Percentiles rank a stretch among this genome's conserved stretches.
These are phyloP conservation scores for Kalanchoe fedtschenkoi DNA, from an alignment of 164 flowering plant genomes.

Conservation along the genomic window DNA sequence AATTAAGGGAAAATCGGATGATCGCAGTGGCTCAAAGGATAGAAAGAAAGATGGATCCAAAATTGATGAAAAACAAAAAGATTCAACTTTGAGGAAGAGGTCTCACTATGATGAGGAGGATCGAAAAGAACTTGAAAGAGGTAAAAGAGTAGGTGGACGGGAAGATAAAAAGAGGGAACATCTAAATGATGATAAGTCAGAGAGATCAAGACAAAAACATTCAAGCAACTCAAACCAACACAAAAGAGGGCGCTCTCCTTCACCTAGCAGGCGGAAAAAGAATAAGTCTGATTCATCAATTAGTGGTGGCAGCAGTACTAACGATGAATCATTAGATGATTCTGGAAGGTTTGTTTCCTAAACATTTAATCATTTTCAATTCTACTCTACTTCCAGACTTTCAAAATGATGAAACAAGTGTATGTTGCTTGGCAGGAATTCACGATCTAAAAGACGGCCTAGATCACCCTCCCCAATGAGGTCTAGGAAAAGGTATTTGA, in stretches of 20 bases:
- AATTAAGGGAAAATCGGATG: conserved; percentile 33
- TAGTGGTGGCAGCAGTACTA: conserved; percentile 32
- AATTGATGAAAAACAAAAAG: conserved; percentile 31
- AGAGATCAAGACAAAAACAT: conserved; percentile 38
- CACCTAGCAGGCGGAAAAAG: conserved; percentile 43
- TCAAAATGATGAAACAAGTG: neutral
- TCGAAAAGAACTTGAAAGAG: conserved; percentile 32
- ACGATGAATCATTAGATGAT: conserved; percentile 54
- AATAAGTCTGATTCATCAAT: conserved; percentile 35
- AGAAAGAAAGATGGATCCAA: conserved; percentile 30
- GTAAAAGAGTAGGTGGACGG: conserved; percentile 24
- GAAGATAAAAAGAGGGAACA: conserved; percentile 46
- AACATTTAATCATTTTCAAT: neutral
- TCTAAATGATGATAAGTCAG: conserved; percentile 43
- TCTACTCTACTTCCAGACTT: neutral
- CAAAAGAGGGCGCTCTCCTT: conserved; percentile 58
- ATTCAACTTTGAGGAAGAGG: conserved; percentile 35
- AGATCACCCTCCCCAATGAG: conserved; percentile 61
- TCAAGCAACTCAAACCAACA: conserved; percentile 38
- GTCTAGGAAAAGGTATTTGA: conserved; percentile 54
- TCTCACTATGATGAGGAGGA: conserved; percentile 35
- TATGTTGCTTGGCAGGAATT: conserved; percentile 30
- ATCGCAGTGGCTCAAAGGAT: conserved; percentile 38
- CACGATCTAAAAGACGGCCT: conserved; percentile 33
- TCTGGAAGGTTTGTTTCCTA: conserved; percentile 44